Percentiles rank a stretch among this genome's conserved stretches.
Conservation (phyloP, 1,139 yeast genomes). For the Kodamaea alishanica region DNA sequence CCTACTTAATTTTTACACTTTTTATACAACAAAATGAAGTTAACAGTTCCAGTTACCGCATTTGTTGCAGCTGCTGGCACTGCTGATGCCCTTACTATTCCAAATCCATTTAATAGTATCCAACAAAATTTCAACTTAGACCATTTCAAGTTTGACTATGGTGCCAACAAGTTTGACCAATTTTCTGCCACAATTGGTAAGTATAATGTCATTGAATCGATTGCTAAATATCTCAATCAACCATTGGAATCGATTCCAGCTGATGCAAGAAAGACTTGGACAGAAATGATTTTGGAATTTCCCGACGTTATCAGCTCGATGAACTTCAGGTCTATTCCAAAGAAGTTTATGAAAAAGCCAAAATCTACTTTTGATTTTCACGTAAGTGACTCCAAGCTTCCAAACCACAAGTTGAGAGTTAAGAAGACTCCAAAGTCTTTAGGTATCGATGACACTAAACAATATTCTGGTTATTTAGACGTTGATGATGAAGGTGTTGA, state of each 20-base stretch:
- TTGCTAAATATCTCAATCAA: conserved; percentile 42
- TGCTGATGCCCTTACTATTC: conserved; percentile 30
- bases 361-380: conserved; percentile 51
- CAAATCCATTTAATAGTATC: conserved; percentile 24
- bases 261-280: conserved; percentile 53
- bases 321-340: conserved; percentile 49
- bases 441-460: conserved; percentile 76
- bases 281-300: conserved; percentile 55
- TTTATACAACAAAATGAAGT: conserved; percentile 23
- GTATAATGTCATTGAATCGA: conserved; percentile 21
- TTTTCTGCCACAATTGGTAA: conserved; percentile 14
- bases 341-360: conserved; percentile 32
- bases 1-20: not conserved
- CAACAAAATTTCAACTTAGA: conserved; percentile 29
- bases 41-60: conserved; percentile 18
- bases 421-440: conserved; percentile 49
- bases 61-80: conserved; percentile 22
- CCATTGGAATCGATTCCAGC: conserved; percentile 45
- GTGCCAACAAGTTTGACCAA: conserved; percentile 14
- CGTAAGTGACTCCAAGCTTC: conserved; percentile 42
- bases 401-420: conserved; percentile 59
- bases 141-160: conserved; percentile 12
- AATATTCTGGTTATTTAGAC: conserved; percentile 85
- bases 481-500: conserved; percentile 62
- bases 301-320: conserved; percentile 51